phyloP scores from a whole-genome alignment of 768 basidiomycete species.

The Kwoniella mangroviensis region DNA sequence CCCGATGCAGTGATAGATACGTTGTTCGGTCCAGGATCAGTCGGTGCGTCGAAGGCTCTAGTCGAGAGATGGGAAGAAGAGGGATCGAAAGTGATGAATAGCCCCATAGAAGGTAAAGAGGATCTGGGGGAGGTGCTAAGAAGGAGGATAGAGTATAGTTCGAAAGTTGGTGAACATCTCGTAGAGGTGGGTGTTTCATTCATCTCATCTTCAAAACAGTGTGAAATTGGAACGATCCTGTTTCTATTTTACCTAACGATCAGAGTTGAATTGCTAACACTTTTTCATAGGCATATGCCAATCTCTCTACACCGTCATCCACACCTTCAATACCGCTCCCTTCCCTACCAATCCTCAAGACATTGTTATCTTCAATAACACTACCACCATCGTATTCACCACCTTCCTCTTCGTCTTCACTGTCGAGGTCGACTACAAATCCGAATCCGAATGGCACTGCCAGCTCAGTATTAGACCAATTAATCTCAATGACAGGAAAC shows the following conservation, averaged over 20 bases:
- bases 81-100: neutral
- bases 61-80: constrained; percentile 41
- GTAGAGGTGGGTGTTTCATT: constrained; percentile 37
- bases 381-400: constrained; percentile 20
- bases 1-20: constrained; percentile 40
- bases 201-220: neutral
- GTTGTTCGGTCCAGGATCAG: constrained; percentile 37
- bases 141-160: constrained; percentile 33
- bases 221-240: neutral
- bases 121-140: constrained; percentile 27
- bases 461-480: constrained; percentile 16
- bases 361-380: constrained; percentile 14
- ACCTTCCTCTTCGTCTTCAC: constrained; percentile 21
- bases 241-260: neutral
- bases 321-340: constrained; percentile 40
- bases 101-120: constrained; percentile 2
- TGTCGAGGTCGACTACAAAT: neutral
- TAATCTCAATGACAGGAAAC: neutral
- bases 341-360: constrained; percentile 23
- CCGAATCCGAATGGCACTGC: neutral
- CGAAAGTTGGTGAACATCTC: constrained; percentile 43
- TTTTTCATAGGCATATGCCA: constrained; percentile 36
- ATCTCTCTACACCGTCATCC: constrained; percentile 37
- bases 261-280: no score
- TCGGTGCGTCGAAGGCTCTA: constrained; percentile 28